Evolutionary conservation across 2,329 filamentous ascomycete genomes (phyloP), one percentile per base, ranked within the genome.

Genomic region (Fusarium concolor): DNA sequence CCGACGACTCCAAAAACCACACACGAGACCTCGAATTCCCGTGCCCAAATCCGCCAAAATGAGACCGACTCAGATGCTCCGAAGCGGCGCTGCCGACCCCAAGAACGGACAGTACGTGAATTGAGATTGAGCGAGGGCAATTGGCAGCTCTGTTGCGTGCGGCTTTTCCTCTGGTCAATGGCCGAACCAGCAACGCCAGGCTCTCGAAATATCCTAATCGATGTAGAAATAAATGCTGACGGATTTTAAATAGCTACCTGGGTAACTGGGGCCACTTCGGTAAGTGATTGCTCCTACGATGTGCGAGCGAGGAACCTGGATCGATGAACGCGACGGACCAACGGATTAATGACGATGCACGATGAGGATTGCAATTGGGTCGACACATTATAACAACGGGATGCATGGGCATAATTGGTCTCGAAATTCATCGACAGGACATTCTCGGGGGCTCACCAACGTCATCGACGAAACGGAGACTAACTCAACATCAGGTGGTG

Each of bases 221-320:
- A 50, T 26, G 11, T 33, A 26, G 41, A 62, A 47, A 12, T 18
- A 9, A 42, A 47, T 59, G 64, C 78, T 79, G 67, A 79, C 64
- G 42, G 41, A 9, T 12, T 44, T 55, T 33, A 49, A 64, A 20
- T 67, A 94, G 92, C 79, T 94, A 84, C 80, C 82, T 94, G 62
- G 92, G 92, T 73, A 81, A 82, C 79, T 95, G 92, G 91, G 92
- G 92, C 76, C 82, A 84, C 76, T 82, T 94, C 71, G 92, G 91
- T 93, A 87, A 84, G 89, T 88, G 71, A 71, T 42, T 60, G 50
- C 52, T 64, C 29, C 37, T 15, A 41, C 51, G 54, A 68, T 39
- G 57, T 56, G 49, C 65, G 59, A 70, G 62, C 67, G 69, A 68
- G 65, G 51, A 43, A 54, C 17, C 41, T 58, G 29, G 54, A 61